Evolutionary conservation across 495 filamentous ascomycete species (phyloP).

Genomic region (Friedmanniomyces endolithicus): DNA sequence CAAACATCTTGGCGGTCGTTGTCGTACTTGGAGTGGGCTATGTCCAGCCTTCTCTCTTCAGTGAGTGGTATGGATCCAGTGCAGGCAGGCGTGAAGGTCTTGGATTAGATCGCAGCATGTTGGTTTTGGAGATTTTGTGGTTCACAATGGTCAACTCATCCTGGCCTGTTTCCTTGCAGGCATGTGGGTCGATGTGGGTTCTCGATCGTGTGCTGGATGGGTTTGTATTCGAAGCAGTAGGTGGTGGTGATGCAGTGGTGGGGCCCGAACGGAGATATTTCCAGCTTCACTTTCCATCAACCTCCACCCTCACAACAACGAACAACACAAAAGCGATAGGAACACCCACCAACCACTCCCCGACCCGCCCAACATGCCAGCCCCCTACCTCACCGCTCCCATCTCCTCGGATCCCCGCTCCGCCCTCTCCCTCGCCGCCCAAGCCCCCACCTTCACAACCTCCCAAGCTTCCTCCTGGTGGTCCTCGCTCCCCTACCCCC

Average conservation of each 20-base stretch:
- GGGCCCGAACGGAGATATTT: neutral
- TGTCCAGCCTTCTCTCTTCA: neutral
- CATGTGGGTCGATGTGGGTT: no score
- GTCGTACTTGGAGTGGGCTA: neutral
- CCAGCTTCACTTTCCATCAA: neutral
- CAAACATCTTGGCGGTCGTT: conserved; percentile 56
- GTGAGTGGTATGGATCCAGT: neutral
- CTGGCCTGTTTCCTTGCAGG: neutral
- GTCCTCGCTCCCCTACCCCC: conserved; percentile 36
- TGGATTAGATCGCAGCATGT: neutral
- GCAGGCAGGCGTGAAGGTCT: neutral
- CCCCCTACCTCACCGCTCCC: conserved; percentile 27
- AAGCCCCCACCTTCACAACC: conserved; percentile 57
- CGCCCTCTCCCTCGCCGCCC: conserved; percentile 62
- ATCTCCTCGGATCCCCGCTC: conserved; percentile 30
- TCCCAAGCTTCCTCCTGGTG: conserved; percentile 33
- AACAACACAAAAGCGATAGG: neutral
- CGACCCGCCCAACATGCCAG: conserved; percentile 21
- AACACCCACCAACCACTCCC: neutral
- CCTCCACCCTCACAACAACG: neutral
- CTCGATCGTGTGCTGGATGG: neutral
- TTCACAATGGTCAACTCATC: neutral
- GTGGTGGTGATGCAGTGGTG: neutral
- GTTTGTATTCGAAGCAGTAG: neutral
- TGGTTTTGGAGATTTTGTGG: neutral